Evolutionary conservation across 495 filamentous ascomycete species (phyloP).

Genomic region (Neurospora intermedia): DNA sequence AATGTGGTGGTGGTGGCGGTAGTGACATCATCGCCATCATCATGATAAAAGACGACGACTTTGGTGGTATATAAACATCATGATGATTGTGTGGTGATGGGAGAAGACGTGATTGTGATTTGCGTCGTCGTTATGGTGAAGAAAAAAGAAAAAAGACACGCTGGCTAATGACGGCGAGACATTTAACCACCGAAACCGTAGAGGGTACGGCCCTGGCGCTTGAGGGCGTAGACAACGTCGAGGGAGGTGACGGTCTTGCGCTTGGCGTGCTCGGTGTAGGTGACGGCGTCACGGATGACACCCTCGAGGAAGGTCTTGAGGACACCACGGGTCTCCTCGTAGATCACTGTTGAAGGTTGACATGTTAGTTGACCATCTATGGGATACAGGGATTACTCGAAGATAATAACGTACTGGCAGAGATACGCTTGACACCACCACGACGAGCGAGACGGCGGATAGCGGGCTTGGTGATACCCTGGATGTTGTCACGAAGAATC

Average conservation of each 20-base stretch:
- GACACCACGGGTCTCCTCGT: constrained; percentile 99
- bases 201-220: constrained; percentile 87
- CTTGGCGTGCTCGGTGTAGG: constrained; percentile 96
- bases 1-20: background rate
- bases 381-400: background rate
- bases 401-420: constrained; percentile 55
- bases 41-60: background rate
- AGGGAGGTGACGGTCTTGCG: constrained; percentile 95
- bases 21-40: background rate
- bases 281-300: constrained; percentile 98
- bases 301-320: constrained; percentile 99
- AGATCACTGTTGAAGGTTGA: constrained; percentile 55
- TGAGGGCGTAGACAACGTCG: constrained; percentile 89
- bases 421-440: constrained; percentile 99
- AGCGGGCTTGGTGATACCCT: constrained; percentile 99
- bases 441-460: constrained; percentile 99
- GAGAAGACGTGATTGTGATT: background rate
- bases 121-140: constrained; percentile 1
- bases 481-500: constrained; percentile 99
- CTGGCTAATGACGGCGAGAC: background rate
- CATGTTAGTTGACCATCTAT: constrained; percentile 21
- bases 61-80: background rate
- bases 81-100: background rate
- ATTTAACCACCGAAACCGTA: constrained; percentile 95
- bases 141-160: constrained; percentile 1